Conservation (phyloP, 257 asterid genomes). For the Voacanga thouarsii region DNA sequence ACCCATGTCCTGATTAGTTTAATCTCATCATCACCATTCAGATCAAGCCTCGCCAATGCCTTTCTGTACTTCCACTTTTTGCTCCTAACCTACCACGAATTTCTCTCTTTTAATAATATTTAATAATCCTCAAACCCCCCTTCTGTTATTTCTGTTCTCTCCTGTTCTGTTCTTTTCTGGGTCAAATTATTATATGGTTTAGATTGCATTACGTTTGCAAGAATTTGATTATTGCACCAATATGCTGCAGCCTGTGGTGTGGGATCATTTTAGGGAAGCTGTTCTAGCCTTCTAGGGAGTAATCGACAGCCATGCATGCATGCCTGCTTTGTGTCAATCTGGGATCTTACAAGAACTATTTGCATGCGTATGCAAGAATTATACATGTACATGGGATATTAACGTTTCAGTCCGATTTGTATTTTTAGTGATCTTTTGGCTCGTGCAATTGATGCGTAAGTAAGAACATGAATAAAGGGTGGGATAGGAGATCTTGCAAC, state of each 20-base stretch:
- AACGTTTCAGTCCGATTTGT: not conserved
- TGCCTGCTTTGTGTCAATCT: not conserved
- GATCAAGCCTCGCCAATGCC: not conserved
- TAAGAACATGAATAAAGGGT: no score
- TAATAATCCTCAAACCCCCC: no score
- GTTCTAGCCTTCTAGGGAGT: no score
- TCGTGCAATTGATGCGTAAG: no score
- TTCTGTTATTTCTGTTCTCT: no score
- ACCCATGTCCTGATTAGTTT: slow-evolving; percentile 7
- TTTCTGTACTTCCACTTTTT: not conserved
- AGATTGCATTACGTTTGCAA: not conserved
- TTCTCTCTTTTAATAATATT: no score
- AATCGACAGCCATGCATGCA: not conserved
- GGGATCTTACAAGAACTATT: not conserved
- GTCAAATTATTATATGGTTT: not conserved
- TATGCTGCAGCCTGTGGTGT: no score
- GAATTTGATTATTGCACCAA: not conserved
- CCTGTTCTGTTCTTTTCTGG: not conserved
- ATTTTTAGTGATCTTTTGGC: no score
- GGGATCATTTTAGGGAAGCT: no score
- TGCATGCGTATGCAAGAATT: no score
- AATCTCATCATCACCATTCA: not conserved
- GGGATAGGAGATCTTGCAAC: no score
- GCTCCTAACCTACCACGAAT: not conserved
- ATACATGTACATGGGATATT: no score